Evolutionary conservation across 1,139 yeast genomes (phyloP), one percentile per base, ranked within the genome.

Genomic region (Saccharomyces hybrid): DNA sequence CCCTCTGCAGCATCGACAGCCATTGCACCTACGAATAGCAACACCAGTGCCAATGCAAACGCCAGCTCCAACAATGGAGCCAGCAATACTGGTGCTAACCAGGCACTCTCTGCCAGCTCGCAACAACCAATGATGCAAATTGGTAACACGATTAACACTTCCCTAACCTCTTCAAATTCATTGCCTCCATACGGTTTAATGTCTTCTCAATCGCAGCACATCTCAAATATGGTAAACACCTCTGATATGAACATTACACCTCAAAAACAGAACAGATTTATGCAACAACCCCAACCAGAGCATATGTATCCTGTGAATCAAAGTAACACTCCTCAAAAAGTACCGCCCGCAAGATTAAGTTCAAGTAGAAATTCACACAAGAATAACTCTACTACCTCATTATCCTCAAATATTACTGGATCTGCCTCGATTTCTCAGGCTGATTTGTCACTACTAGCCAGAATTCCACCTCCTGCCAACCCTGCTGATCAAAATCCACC

Each of bases 401-500:
- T 52, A 34, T 46, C 49, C 25, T 54, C 57, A 31, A 55, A 53
- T 52, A 52, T 56, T 46, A 50, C 60, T 48, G 50, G 64, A 41
- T 51, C 62, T 44, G 53, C 60, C 32, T 56, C 67, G 16, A 68
- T 69, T 13, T 67, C 86, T n/a, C 89, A 88, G 11, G 74, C 72
- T 28, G 93, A 86, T 66, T 75, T 86, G 60, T 83, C 89, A 1
- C 73, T 86, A 50, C 73, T 86, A 50, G 89, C 91, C 0, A 73
- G 88, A 58, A 89, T 91, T 26, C 91, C 97, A 41, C 97, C 97
- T 1, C 98, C 98, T 3, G 97, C 97, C 2, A 93, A 93, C 65
- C 99, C 99, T 1, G 99, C 99, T 2, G 99, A 93, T 72, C 99
- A 93, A 73, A 93, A 93, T 67, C 99, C 99, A 8, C 99, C 99